A percentile compares a stretch with the other conserved stretches of the same genome.
These are phyloP conservation scores for Seiridium cupressi DNA, from an alignment of 2,329 filamentous ascomycete genomes.

Conservation along the genomic window DNA sequence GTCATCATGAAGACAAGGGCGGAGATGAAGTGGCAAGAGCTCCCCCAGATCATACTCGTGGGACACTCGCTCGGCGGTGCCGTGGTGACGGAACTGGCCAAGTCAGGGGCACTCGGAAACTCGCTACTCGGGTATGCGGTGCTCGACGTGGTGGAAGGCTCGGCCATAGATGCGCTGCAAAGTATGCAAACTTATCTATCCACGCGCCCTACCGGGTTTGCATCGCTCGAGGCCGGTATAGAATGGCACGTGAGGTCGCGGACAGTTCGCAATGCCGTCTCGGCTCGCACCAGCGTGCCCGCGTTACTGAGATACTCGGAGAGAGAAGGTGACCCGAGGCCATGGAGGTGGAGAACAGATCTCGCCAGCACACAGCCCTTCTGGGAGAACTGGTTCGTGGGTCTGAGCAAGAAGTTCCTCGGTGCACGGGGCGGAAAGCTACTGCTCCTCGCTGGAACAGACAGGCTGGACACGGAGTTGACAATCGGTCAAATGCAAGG, in stretches of 20 bases:
- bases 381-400: conserved; percentile 92
- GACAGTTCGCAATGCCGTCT: conserved; percentile 78
- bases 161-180: conserved; percentile 89
- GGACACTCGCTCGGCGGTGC: conserved; percentile 93
- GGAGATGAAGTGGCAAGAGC: conserved; percentile 68
- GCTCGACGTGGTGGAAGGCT: conserved; percentile 93
- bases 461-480: conserved; percentile 32
- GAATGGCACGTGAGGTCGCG: conserved; percentile 92
- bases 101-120: conserved; percentile 60
- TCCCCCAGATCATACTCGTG: conserved; percentile 78
- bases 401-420: conserved; percentile 85
- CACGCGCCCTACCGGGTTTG: conserved; percentile 75
- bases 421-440: conserved; percentile 62
- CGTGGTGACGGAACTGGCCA: conserved; percentile 81
- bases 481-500: conserved; percentile 35
- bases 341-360: conserved; percentile 85
- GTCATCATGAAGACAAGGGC: conserved; percentile 66
- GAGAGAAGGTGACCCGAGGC: conserved; percentile 32
- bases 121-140: conserved; percentile 83
- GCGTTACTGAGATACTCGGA: conserved; percentile 56
- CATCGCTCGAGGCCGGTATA: conserved; percentile 75
- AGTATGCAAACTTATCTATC: conserved; percentile 93
- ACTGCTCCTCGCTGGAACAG: conserved; percentile 28
- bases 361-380: conserved; percentile 80
- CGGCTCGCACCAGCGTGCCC: conserved; percentile 86